Percentiles rank a stretch among this genome's conserved stretches.
Conservation (phyloP, 768 basidiomycete species). For the Exidia glandulosa region DNA sequence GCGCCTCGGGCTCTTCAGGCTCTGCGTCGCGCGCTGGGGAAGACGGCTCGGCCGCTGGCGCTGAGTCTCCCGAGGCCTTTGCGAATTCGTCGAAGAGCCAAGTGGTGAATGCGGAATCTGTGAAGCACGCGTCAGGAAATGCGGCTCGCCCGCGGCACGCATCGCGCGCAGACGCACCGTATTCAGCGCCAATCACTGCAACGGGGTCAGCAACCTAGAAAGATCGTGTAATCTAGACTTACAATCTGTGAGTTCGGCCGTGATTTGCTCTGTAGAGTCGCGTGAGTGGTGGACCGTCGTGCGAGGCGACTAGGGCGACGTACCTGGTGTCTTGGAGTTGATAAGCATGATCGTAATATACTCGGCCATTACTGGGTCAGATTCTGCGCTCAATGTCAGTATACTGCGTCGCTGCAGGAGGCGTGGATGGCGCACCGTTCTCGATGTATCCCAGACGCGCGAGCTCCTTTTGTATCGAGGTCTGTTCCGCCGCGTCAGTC, state of each 20-base stretch:
- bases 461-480: slow-evolving; percentile 12
- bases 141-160: neutral
- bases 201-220: slow-evolving; percentile 1
- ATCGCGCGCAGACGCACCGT: neutral
- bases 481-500: neutral
- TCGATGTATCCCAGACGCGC: slow-evolving; percentile 1
- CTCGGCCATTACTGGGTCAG: slow-evolving; percentile 83
- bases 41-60: neutral
- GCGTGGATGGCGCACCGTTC: neutral
- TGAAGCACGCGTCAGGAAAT: slow-evolving; percentile 9
- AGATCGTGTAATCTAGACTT: slow-evolving; percentile 6
- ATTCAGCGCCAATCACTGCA: slow-evolving; percentile 52
- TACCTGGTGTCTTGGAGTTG: slow-evolving; percentile 76
- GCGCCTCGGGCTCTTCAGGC: neutral
- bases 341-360: slow-evolving; percentile 94
- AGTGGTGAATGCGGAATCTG: slow-evolving; percentile 75
- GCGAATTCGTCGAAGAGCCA: slow-evolving; percentile 80
- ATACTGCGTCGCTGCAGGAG: neutral
- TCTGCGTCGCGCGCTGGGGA: neutral
- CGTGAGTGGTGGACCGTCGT: neutral
- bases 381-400: neutral
- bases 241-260: slow-evolving; percentile 80
- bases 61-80: slow-evolving; percentile 35
- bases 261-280: slow-evolving; percentile 59
- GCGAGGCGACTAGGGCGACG: slow-evolving; percentile 15